Base-by-base conservation (phyloP, 2,329 filamentous ascomycete genomes). In the Botrytis galanthina region DNA sequence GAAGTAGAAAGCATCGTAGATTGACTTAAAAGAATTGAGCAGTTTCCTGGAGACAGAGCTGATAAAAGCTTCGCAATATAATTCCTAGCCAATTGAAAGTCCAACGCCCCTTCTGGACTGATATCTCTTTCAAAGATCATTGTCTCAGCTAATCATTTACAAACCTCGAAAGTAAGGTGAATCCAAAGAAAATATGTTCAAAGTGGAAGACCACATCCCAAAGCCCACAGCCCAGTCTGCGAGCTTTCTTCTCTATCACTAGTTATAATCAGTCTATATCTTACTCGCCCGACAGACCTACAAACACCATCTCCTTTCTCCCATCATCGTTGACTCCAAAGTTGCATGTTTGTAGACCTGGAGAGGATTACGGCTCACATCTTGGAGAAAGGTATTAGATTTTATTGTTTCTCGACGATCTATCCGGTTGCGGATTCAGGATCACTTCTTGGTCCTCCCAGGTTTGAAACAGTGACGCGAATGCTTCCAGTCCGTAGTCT, bases 221-320 rank as follows among this genome's bases (percentile, higher is more conserved):
- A 18, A 37, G 35, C 35, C 18, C 35, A 42, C 32, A 26, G 7
- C 63, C 16, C 48, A 22, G 5, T 29, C 18, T 1, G 1, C 3
- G 18, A 68, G 18, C 5, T 42, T 68, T 39, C 22, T 12, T 68
- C 26, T 16, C 8, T 20, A 26, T 35, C 42, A 48, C 10, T n/a
- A 57, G 16, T 10, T 18, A 12, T 2, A 5, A 22, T 32, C 6
- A 42, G 4, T 5, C 18, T 57, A 1, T 39, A 22, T 16, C 14
- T 18, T 18, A 4, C 32, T 57, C 0, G 0, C 14, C n/a, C 3
- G 16, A 32, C n/a, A 12, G 14, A 32, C 0, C 22, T 16, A 1
- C 7, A 32, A 35, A 20, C 5, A 3, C 22, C 32, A 16, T 29
- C 26, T 42, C 8, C 1, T 42, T 42, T 32, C 26, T 6, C 1